Conservation (phyloP, 805 yeast species). For the Wickerhamiella shivajii region DNA sequence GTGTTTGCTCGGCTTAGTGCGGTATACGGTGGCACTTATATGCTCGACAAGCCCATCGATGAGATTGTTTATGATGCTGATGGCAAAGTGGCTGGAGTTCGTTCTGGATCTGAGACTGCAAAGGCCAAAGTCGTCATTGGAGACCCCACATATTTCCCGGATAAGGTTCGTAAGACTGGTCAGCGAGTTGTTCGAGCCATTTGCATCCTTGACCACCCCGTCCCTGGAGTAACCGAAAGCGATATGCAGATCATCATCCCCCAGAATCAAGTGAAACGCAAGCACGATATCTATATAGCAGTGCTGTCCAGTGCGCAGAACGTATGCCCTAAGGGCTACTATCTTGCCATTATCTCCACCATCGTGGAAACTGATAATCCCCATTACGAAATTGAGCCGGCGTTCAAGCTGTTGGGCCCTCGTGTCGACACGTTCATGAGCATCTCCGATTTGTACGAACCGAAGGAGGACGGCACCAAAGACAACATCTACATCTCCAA, state of each 20-base stretch:
- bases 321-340: constrained; percentile 79
- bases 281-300: constrained; percentile 89
- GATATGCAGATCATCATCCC: constrained; percentile 92
- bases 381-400: constrained; percentile 83
- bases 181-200: constrained; percentile 66
- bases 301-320: constrained; percentile 79
- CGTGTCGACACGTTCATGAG: constrained; percentile 81
- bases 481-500: constrained; percentile 72
- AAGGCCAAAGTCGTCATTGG: constrained; percentile 89
- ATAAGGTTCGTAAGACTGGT: constrained; percentile 57
- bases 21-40: constrained; percentile 95
- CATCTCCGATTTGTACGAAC: constrained; percentile 80
- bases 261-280: constrained; percentile 85
- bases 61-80: constrained; percentile 63
- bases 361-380: constrained; percentile 88
- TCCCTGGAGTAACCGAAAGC: constrained; percentile 64
- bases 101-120: constrained; percentile 82
- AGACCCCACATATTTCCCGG: constrained; percentile 96
- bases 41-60: constrained; percentile 93
- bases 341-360: constrained; percentile 86
- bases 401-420: constrained; percentile 77
- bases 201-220: constrained; percentile 80
- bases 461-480: constrained; percentile 63
- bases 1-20: constrained; percentile 96
- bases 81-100: constrained; percentile 70